These are phyloP conservation scores for Cylindrotheca fusiformis DNA, from an alignment of 108 stramenopile species.

Conservation along the genomic window DNA sequence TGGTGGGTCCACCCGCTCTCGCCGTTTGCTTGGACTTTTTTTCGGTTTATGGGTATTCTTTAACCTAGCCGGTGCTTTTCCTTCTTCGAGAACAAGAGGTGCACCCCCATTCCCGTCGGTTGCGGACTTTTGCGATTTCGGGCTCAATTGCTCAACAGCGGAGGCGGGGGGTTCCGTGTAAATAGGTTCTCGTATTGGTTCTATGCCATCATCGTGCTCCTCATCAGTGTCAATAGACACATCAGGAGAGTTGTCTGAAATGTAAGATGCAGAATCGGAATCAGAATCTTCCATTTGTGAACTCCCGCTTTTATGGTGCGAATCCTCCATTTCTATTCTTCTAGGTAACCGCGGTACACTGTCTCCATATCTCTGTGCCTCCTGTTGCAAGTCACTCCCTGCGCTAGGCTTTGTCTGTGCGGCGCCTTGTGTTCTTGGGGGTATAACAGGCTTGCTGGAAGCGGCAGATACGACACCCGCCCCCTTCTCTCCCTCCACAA, in stretches of 20 bases:
- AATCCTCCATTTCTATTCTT: conserved; percentile 10
- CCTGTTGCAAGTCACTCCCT: neutral
- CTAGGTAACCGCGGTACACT: conserved; percentile 17
- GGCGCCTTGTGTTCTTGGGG: neutral
- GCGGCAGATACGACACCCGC: neutral
- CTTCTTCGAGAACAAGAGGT: neutral
- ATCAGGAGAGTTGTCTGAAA: conserved; percentile 11
- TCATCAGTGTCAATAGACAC: conserved; percentile 16
- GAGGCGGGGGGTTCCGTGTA: neutral
- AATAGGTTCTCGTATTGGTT: neutral
- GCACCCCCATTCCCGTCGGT: neutral
- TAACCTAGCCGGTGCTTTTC: too few relatives aligned
- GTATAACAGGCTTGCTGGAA: neutral
- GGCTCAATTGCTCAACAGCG: neutral
- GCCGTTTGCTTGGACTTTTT: neutral
- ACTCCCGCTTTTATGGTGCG: neutral
- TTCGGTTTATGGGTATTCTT: neutral
- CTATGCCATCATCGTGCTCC: conserved; percentile 1
- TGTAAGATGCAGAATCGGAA: conserved; percentile 8
- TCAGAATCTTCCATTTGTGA: conserved; percentile 4
- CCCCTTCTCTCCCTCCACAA: neutral
- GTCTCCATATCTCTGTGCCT: conserved; percentile 9
- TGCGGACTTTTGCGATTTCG: neutral
- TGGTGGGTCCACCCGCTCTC: neutral
- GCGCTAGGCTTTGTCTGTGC: neutral